These are phyloP conservation scores for Cytospora chrysosperma DNA, from an alignment of 2,329 filamentous ascomycete genomes.

Conservation along the genomic window DNA sequence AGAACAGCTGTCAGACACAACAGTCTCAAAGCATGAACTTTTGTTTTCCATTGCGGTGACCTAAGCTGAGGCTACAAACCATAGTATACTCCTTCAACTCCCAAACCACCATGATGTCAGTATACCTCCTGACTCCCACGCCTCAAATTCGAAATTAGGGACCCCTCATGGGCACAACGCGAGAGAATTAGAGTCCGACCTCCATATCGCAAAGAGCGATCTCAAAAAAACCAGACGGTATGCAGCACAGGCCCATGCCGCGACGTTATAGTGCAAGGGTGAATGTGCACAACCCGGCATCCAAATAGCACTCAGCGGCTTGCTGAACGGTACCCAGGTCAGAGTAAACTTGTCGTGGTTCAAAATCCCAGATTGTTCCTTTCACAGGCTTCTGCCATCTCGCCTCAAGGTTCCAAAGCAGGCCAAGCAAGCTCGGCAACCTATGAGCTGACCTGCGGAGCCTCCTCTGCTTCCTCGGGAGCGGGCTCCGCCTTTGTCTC, in stretches of 20 bases:
- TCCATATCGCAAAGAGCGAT: conserved; percentile 5
- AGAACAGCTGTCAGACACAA: not conserved
- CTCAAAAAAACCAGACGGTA: conserved; percentile 4
- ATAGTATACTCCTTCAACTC: conserved; percentile 24
- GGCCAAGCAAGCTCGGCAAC: too few relatives aligned
- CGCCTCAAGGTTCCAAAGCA: not conserved
- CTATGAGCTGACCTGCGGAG: conserved; percentile 1
- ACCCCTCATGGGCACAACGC: conserved; percentile 3
- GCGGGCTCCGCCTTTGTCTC: conserved; percentile 4
- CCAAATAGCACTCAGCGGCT: not conserved
- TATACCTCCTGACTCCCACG: conserved; percentile 16
- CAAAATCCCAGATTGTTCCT: not conserved
- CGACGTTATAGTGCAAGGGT: not conserved
- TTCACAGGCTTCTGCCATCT: not conserved
- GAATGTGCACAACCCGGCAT: not conserved
- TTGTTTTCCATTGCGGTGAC: conserved; percentile 23
- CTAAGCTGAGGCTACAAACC: conserved; percentile 15
- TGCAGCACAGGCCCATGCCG: not conserved
- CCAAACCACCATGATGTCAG: conserved; percentile 16
- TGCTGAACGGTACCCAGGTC: not conserved
- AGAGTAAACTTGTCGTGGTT: conserved; percentile 4
- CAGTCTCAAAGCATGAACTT: conserved; percentile 12
- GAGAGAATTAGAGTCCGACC: conserved; percentile 4
- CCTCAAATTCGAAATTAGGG: conserved; percentile 16
- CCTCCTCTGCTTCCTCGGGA: conserved; percentile 2